These are phyloP conservation scores for Cenchrus americanus DNA, from an alignment of 176 grass and related monocot species.

Conservation along the genomic window DNA sequence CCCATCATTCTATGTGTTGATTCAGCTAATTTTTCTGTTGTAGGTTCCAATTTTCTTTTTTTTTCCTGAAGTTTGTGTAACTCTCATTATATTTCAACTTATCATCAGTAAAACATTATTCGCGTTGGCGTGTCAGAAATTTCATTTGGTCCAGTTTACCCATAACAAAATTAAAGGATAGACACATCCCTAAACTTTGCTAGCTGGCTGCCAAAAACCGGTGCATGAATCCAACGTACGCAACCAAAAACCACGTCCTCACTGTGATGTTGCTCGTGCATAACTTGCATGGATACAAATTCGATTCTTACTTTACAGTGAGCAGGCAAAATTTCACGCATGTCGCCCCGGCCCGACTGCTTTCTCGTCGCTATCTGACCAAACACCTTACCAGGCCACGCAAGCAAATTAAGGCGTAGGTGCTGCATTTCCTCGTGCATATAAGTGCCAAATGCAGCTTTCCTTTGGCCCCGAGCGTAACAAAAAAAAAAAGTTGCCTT, in stretches of 20 bases:
- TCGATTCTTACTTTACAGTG: background rate
- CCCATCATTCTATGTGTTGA: background rate
- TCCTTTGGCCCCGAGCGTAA: slow-evolving; percentile 7
- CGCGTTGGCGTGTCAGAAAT: background rate
- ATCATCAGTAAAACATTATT: background rate
- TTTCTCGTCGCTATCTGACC: background rate
- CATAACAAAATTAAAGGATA: background rate
- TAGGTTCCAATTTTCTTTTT: background rate
- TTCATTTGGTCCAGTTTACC: background rate
- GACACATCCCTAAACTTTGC: background rate
- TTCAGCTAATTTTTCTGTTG: background rate
- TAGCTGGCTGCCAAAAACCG: background rate
- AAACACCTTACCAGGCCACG: slow-evolving; percentile 3
- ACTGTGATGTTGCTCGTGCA: background rate
- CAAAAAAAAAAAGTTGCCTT: background rate
- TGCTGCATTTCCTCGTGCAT: background rate
- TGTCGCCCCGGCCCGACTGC: background rate
- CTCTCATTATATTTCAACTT: background rate
- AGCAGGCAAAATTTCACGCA: background rate
- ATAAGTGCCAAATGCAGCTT: background rate
- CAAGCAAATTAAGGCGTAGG: background rate
- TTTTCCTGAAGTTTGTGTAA: background rate
- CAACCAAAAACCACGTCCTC: background rate
- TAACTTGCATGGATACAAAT: slow-evolving; percentile 28
- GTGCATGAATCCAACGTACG: background rate